These are phyloP conservation scores for Vanrija sp. DNA, from an alignment of 1,284 basidiomycete species.

Conservation along the genomic window DNA sequence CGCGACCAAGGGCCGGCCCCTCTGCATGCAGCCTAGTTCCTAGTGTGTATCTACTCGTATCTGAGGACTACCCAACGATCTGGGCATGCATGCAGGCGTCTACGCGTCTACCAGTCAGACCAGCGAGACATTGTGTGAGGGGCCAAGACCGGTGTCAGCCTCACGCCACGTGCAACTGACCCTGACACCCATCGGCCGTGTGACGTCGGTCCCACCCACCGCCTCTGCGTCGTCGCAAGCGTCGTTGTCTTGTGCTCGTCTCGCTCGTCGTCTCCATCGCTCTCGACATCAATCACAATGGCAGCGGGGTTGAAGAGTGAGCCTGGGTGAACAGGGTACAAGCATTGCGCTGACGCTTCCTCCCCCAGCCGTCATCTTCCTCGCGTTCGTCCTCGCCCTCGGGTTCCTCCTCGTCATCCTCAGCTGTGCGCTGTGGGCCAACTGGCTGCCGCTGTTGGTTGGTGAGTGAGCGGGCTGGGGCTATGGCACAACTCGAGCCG, in stretches of 20 bases:
- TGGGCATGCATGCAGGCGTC: no score
- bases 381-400: slow-evolving; percentile 92
- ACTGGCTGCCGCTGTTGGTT: slow-evolving; percentile 96
- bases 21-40: no score
- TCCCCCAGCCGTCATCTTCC: slow-evolving; percentile 74
- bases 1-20: no score
- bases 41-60: no score
- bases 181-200: no score
- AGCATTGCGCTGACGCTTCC: neutral
- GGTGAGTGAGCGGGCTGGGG: slow-evolving; percentile 58
- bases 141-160: neutral
- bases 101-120: no score
- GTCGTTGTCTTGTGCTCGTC: neutral
- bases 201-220: neutral
- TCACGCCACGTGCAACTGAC: neutral
- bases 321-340: neutral
- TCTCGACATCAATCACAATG: slow-evolving; percentile 19
- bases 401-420: slow-evolving; percentile 98
- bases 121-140: no score
- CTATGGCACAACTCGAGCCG: neutral
- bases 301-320: slow-evolving; percentile 41
- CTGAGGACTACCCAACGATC: no score
- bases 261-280: neutral
- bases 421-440: slow-evolving; percentile 90
- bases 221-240: neutral